These are phyloP conservation scores for Dothistroma septosporum DNA, from an alignment of 2,329 filamentous ascomycete genomes.

Conservation along the genomic window DNA sequence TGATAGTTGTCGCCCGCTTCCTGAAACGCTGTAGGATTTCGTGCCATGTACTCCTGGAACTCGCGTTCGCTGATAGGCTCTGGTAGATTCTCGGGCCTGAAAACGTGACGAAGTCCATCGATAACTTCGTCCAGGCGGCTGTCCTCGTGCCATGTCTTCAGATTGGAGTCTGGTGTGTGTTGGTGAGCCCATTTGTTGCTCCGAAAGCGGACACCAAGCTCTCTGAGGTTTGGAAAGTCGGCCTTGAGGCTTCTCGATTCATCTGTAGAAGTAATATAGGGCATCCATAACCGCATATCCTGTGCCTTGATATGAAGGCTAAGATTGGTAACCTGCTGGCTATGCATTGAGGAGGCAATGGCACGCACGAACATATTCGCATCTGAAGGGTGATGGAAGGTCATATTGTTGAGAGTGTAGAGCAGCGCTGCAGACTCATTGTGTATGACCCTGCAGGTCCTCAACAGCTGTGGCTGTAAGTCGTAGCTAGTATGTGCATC, in stretches of 20 bases:
- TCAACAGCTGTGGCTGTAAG: constrained; percentile 32
- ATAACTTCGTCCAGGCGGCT: constrained; percentile 29
- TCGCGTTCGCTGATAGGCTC: constrained; percentile 16
- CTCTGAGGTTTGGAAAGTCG: constrained; percentile 33
- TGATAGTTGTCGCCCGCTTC: constrained; percentile 12
- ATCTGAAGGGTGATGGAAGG: constrained; percentile 37
- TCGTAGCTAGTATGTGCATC: constrained; percentile 13
- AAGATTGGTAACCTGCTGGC: constrained; percentile 24
- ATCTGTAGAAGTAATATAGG: constrained; percentile 34
- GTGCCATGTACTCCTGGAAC: constrained; percentile 14
- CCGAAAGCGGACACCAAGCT: constrained; percentile 31
- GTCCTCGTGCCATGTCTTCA: constrained; percentile 31
- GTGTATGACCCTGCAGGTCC: constrained; percentile 31
- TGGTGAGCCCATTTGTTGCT: constrained; percentile 33
- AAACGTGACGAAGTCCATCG: constrained; percentile 29
- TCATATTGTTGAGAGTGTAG: constrained; percentile 35
- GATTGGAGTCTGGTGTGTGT: constrained; percentile 26
- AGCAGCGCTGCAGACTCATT: constrained; percentile 34
- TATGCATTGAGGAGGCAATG: constrained; percentile 23
- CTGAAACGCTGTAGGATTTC: constrained; percentile 10
- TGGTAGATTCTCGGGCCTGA: constrained; percentile 17
- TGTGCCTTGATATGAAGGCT: constrained; percentile 32
- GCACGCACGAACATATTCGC: constrained; percentile 38
- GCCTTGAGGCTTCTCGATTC: constrained; percentile 28
- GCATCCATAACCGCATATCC: constrained; percentile 38